Conservation (phyloP, 2,329 filamentous ascomycete species). For the Clonostachys solani region DNA sequence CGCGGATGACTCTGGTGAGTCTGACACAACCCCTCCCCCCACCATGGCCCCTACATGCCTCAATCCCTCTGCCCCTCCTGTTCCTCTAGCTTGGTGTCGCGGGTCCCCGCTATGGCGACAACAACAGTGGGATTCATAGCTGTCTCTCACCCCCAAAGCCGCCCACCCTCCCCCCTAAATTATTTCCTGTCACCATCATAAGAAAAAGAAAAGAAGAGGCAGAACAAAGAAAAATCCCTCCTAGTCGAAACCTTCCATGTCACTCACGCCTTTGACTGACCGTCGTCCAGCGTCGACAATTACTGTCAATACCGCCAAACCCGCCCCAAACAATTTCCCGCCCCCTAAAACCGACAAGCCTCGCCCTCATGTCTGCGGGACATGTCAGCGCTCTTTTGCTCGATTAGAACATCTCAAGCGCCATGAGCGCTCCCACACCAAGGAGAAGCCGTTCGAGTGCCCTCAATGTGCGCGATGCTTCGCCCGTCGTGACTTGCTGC, state of each 20-base stretch:
- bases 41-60: conserved; percentile 6
- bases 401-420: conserved; percentile 94
- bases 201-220: no score
- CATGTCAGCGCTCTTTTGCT: conserved; percentile 89
- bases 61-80: no score
- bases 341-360: conserved; percentile 97
- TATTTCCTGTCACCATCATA: no score
- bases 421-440: conserved; percentile 96
- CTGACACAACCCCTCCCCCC: conserved; percentile 10
- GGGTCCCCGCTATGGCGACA: no score
- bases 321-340: conserved; percentile 50
- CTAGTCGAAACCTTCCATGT: no score
- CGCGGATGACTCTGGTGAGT: conserved; percentile 36
- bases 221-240: no score
- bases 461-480: conserved; percentile 94
- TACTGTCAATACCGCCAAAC: conserved; percentile 41
- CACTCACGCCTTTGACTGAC: no score
- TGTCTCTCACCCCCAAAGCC: no score
- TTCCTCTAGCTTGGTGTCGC: no score
- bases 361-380: conserved; percentile 87
- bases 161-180: no score
- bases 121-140: no score
- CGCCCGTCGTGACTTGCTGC: conserved; percentile 82
- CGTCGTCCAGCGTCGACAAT: conserved; percentile 38
- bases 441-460: conserved; percentile 98